Base-by-base conservation (phyloP, 1,139 yeast species). In the Yamadazyma blattariae region DNA sequence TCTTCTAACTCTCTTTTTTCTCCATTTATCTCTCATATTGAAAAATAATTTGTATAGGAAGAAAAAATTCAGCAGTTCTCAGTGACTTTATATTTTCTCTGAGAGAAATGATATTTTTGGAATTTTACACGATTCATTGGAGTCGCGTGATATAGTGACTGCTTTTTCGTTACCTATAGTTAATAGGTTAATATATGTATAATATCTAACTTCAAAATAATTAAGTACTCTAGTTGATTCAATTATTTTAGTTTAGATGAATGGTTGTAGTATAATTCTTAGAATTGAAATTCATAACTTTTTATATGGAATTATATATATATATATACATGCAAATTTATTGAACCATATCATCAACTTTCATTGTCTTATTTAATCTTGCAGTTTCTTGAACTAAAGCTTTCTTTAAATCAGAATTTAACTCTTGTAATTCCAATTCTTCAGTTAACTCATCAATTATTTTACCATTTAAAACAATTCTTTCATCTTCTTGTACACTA, bases 1-100 rank as follows among this genome's bases (percentile, higher is more conserved):
- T 87, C 96, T 87, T 87, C 97, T 88, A 76, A 84, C 95, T 88
- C 97, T 88, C 95, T 89, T 89, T 85, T 89, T 89, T 87, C 96
- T 88, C 97, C 96, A 87, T 82, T 84, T 84, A 75, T 81, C 78
- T 82, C 95, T 83, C 95, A 84, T 84, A 48, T 54, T 68, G 62
- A 65, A 46, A 43, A 42, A 46, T 37, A 32, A 35, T 33, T 28
- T 39, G 36, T 36, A 35, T 20, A 40, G 32, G 32, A 41, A 34
- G 32, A 40, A 38, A 30, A 35, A 39, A 37, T 32, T 33, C 27
- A 29, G 30, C 29, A 33, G 34, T 32, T 17, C 19, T 17, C 19
- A 17, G 19, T 17, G 19, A 17, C 7, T 17, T 17, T 17, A 17
- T 17, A 17, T 17, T 17, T 17, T 5, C 19, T 17, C 19, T 5